Evolutionary conservation across 495 filamentous ascomycete genomes (phyloP).

Genomic region (Tuber brumale): DNA sequence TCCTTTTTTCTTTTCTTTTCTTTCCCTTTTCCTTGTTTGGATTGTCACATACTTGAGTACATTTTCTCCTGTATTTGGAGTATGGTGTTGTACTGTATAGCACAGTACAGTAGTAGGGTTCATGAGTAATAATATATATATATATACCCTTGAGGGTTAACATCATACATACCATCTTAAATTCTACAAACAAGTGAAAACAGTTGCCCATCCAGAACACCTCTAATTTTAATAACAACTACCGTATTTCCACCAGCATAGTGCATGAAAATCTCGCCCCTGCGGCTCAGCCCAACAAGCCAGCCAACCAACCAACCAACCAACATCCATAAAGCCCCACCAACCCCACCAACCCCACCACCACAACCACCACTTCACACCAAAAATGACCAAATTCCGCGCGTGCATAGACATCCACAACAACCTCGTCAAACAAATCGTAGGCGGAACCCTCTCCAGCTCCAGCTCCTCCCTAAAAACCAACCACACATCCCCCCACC

Average conservation of each 20-base stretch:
- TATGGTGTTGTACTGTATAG: no score
- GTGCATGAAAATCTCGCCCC: neutral
- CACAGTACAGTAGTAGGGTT: no score
- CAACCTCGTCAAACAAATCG: conserved; percentile 95
- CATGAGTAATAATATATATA: neutral
- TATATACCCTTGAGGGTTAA: neutral
- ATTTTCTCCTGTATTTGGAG: neutral
- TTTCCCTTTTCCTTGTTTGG: neutral
- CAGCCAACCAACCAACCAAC: neutral
- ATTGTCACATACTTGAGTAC: neutral
- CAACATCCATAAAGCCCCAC: no score
- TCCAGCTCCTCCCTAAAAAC: conserved; percentile 56
- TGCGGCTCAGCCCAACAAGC: neutral
- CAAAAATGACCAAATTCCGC: conserved; percentile 81
- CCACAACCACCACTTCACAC: neutral
- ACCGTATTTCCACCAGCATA: neutral
- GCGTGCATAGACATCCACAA: conserved; percentile 97
- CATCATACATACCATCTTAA: neutral
- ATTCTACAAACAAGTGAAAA: neutral
- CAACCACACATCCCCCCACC: conserved; percentile 78
- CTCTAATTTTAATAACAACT: neutral
- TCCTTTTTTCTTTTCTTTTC: neutral
- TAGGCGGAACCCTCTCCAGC: conserved; percentile 44
- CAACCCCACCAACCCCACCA: neutral
- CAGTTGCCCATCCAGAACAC: neutral